phyloP scores from a whole-genome alignment of 2,329 filamentous ascomycete genomes.

The Endothia cerciana region DNA sequence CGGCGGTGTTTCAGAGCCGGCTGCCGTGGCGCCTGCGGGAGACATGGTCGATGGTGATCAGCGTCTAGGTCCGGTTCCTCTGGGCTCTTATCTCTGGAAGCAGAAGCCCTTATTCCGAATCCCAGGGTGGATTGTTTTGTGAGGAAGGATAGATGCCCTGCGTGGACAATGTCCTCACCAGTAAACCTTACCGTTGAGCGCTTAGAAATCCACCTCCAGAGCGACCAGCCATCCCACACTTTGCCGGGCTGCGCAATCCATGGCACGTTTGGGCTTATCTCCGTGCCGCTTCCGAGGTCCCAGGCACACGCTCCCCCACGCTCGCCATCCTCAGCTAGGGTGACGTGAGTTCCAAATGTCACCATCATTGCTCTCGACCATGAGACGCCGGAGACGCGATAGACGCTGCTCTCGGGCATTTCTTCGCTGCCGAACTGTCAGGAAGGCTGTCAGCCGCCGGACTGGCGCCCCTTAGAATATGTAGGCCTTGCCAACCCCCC shows the following conservation, averaged over 20 bases:
- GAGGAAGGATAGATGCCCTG: background rate
- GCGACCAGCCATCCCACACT: slow-evolving; percentile 28
- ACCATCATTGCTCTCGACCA: background rate
- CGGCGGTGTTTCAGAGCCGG: slow-evolving; percentile 23
- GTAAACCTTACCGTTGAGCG: slow-evolving; percentile 12
- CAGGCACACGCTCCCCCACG: background rate
- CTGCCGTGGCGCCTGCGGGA: slow-evolving; percentile 16
- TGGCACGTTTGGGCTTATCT: slow-evolving; percentile 23
- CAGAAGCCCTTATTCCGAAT: background rate
- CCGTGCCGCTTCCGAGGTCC: slow-evolving; percentile 12
- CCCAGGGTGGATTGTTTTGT: background rate
- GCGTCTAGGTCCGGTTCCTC: background rate
- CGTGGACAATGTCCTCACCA: background rate
- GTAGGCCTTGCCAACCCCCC: too few species aligned
- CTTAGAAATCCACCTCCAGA: slow-evolving; percentile 26
- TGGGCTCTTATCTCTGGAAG: background rate
- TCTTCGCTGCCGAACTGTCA: too few species aligned
- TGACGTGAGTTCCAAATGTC: slow-evolving; percentile 20
- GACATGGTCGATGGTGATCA: slow-evolving; percentile 14
- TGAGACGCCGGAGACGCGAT: background rate
- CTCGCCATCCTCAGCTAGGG: slow-evolving; percentile 21
- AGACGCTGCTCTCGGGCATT: background rate
- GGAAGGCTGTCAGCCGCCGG: too few species aligned
- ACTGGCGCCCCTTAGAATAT: too few species aligned
- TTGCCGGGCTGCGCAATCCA: slow-evolving; percentile 11